These are phyloP conservation scores for Erythrobasidium hasegawianum DNA, from an alignment of 1,284 basidiomycete species.

Conservation along the genomic window DNA sequence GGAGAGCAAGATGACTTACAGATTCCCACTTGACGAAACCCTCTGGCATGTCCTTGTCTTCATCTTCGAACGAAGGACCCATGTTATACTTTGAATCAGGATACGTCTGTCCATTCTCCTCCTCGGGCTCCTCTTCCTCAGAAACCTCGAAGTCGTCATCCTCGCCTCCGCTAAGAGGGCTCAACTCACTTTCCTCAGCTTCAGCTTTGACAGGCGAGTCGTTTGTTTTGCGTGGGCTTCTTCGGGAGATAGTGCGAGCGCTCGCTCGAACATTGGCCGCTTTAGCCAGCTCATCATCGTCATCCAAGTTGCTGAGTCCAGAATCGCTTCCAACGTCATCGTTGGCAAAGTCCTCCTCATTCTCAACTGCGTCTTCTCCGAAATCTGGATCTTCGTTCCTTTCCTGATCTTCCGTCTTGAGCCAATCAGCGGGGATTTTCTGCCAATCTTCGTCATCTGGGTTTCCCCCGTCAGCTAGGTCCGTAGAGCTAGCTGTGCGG, in stretches of 20 bases:
- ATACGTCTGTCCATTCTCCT: slow-evolving; percentile 9
- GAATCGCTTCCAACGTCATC: slow-evolving; percentile 5
- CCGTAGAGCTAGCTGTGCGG: slow-evolving; percentile 11
- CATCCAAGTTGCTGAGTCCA: slow-evolving; percentile 20
- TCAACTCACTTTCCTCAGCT: slow-evolving; percentile 12
- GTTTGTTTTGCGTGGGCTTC: slow-evolving; percentile 24
- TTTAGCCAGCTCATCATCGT: slow-evolving; percentile 13
- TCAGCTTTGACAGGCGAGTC: neutral
- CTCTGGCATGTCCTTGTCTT: slow-evolving; percentile 34
- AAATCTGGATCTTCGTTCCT: slow-evolving; percentile 33
- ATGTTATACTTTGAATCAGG: slow-evolving; percentile 20
- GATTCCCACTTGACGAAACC: slow-evolving; percentile 79
- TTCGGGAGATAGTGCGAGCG: neutral
- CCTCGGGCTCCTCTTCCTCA: slow-evolving; percentile 17
- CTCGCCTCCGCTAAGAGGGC: slow-evolving; percentile 21
- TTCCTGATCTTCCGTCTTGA: slow-evolving; percentile 28
- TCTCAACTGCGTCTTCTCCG: slow-evolving; percentile 35
- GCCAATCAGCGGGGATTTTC: slow-evolving; percentile 23
- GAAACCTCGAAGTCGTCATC: slow-evolving; percentile 27
- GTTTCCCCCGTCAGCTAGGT: neutral
- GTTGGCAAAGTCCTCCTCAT: slow-evolving; percentile 14
- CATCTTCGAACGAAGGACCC: slow-evolving; percentile 13
- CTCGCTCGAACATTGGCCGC: slow-evolving; percentile 1
- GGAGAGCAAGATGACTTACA: slow-evolving; percentile 56
- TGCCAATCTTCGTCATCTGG: slow-evolving; percentile 31